Evolutionary conservation across 164 flowering plant species (phyloP).

Genomic region (Cinnamomum micranthum): DNA sequence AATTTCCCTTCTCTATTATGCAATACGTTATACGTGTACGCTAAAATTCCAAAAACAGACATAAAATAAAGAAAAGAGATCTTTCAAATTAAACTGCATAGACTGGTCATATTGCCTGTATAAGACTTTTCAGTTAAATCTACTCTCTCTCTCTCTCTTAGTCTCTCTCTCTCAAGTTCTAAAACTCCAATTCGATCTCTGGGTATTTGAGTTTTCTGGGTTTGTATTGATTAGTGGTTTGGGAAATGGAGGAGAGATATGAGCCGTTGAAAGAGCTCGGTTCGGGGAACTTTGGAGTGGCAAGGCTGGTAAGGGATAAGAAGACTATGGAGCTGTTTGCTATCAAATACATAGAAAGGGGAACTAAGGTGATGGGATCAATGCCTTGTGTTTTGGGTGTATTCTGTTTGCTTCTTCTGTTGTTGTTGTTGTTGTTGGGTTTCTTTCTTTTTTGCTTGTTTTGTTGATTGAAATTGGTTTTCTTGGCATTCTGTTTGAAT

Average conservation of each 20-base stretch:
- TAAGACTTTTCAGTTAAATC: background rate
- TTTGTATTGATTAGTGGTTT: background rate
- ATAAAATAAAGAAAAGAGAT: background rate
- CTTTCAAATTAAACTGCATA: no score
- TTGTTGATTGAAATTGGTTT: conserved; percentile 1
- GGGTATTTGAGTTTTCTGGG: background rate
- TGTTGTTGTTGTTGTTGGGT: background rate
- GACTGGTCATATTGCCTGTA: background rate
- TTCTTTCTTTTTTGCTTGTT: background rate
- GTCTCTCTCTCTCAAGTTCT: background rate
- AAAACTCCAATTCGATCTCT: background rate
- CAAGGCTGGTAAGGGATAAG: conserved; percentile 51
- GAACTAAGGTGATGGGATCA: conserved; percentile 29
- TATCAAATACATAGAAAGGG: conserved; percentile 53
- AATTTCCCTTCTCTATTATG: no score
- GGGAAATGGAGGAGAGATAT: conserved; percentile 42
- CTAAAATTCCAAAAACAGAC: background rate
- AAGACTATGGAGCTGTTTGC: conserved; percentile 56
- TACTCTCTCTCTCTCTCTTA: background rate
- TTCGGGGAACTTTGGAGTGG: conserved; percentile 52
- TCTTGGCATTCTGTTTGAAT: background rate
- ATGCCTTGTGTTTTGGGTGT: background rate
- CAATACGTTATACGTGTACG: no score
- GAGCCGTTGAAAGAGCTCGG: conserved; percentile 51
- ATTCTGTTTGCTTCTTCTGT: background rate